phyloP scores from a whole-genome alignment of 495 filamentous ascomycete species.

The Neurospora discreta region DNA sequence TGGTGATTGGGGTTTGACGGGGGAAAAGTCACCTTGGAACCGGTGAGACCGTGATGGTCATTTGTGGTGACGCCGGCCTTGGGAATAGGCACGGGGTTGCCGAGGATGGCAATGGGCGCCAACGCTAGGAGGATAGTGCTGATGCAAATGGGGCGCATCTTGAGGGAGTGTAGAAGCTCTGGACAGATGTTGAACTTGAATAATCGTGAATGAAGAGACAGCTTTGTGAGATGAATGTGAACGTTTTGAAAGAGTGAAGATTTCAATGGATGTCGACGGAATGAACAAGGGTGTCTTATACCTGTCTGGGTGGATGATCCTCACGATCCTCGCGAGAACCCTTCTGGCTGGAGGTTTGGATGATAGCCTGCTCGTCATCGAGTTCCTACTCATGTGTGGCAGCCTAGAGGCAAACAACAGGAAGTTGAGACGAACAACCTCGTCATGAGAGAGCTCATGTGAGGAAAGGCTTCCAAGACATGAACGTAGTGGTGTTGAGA shows the following conservation, averaged over 20 bases:
- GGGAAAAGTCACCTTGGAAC: not conserved
- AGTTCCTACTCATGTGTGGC: not conserved
- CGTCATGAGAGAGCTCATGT: not conserved
- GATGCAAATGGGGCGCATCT: not conserved
- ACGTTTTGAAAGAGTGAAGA: not conserved
- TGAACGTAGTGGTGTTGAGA: not conserved
- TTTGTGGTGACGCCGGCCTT: not conserved
- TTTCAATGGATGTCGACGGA: not conserved
- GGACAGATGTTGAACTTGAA: not conserved
- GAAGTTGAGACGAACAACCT: not conserved
- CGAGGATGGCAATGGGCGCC: not conserved
- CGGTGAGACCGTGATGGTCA: not conserved
- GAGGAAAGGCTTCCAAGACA: not conserved
- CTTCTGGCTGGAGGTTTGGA: not conserved
- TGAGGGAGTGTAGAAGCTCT: not conserved
- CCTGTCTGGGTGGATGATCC: not conserved
- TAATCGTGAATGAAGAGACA: not conserved
- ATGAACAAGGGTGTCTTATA: not conserved
- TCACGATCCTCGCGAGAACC: not conserved
- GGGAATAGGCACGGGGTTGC: not conserved
- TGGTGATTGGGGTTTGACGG: not conserved
- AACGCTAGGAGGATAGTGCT: not conserved
- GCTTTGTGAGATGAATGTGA: not conserved
- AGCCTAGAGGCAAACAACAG: not conserved
- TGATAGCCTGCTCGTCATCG: not conserved